Base-by-base conservation (phyloP, 257 asterid genomes). In the Przewalskia tangutica region DNA sequence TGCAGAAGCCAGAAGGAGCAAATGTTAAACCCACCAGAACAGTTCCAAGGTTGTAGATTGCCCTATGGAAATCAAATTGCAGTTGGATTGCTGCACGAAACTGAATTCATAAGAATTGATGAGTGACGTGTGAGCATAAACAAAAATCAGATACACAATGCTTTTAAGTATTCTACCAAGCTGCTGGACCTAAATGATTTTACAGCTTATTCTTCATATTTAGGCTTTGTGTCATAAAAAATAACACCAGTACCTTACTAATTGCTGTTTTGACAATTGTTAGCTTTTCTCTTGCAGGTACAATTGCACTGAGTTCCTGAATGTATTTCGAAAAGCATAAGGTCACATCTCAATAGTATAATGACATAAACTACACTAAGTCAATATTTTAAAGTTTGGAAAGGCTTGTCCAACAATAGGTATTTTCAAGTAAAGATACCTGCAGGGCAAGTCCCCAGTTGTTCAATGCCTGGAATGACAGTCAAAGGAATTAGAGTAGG, bases 361-460 rank as follows among this genome's bases (percentile, higher is more conserved):
- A 4, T 51, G 65, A 81, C 42, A 46, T 53, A 77, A 60, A 50
- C 46, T 23, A 75, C 14, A 7, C 63, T 14, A 50, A 66, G 50
- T 7, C 80, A 75, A 75, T 75, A 75, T 27, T 14, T 50, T 50
- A 4, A 68, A 48, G 48, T 75, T 27, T 2, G 59, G 16, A 50
- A 75, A 75, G 50, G 63, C 58, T 50, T 75, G 80, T 27, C 44
- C 46, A 27, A 62, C 27, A 13, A 27, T 27, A 75, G 62, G 48
- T 50, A 50, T 56, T 73, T 27, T 70, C 59, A 46, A 58, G 76
- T 82, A 75, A 68, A 84, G 32, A 66, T 88, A 96, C 99, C 99
- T 96, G 99, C 86, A 96, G 90, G 78, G 99, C 99, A 89, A 96
- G 98, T 80, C 99, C 99, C 99, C 98, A 96, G 88, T 96, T 96